Percentiles rank a stretch among this genome's conserved stretches.
These are phyloP conservation scores for Tetrahymena thermophila DNA, from an alignment of 73 alveolate species.

Conservation along the genomic window DNA sequence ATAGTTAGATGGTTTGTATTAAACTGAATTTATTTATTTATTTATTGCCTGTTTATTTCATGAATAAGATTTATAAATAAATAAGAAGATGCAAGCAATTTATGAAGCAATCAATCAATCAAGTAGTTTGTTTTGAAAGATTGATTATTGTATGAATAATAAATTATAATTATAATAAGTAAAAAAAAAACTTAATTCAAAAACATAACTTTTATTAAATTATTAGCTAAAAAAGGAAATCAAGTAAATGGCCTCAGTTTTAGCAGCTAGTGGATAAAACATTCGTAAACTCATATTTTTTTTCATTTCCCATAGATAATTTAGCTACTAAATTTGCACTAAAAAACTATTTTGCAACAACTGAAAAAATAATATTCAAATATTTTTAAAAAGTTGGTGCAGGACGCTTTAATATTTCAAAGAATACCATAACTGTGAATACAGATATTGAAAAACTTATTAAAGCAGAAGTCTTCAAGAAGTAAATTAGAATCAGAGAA, in stretches of 20 bases:
- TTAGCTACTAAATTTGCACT: not conserved
- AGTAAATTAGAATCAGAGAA: slow-evolving; percentile 75
- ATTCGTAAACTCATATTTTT: not conserved
- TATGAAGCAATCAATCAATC: not conserved
- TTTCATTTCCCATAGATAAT: not conserved
- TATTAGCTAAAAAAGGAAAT: not conserved
- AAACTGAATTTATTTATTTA: not conserved
- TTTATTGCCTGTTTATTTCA: not conserved
- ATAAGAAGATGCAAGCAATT: not conserved
- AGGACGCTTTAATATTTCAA: not conserved
- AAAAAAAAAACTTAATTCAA: not conserved
- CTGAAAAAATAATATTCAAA: not conserved
- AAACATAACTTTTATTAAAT: not conserved
- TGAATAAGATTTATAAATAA: not conserved
- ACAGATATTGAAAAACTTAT: slow-evolving; percentile 43
- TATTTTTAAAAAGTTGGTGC: not conserved
- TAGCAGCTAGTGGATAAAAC: not conserved
- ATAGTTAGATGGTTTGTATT: not conserved
- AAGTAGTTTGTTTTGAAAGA: not conserved
- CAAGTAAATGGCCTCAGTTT: not conserved
- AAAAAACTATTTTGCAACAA: not conserved
- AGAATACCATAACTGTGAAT: slow-evolving; percentile 1
- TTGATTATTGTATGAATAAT: not conserved
- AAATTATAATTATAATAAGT: not conserved
- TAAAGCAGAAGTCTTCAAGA: slow-evolving; percentile 63